phyloP scores from a whole-genome alignment of 257 asterid species.

The Forsythia suspensa region DNA sequence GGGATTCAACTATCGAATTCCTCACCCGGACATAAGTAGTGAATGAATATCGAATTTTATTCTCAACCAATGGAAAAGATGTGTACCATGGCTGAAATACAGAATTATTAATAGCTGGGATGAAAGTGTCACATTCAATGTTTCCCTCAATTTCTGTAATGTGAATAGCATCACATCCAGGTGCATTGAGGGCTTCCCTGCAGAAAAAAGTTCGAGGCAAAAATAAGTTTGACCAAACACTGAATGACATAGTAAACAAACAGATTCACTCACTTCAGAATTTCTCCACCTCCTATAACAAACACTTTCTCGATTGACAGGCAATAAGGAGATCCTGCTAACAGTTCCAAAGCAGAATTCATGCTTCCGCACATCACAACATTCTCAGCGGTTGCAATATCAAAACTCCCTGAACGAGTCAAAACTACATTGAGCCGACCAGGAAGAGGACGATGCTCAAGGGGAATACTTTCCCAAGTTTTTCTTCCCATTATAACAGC shows the following conservation, averaged over 20 bases:
- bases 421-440: conserved; percentile 92
- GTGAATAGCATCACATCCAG: conserved; percentile 85
- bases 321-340: conserved; percentile 72
- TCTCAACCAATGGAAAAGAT: conserved; percentile 67
- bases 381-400: conserved; percentile 55
- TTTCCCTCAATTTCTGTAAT: conserved; percentile 66
- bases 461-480: conserved; percentile 98
- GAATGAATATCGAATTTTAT: conserved; percentile 56
- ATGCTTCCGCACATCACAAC: conserved; percentile 71
- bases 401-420: conserved; percentile 67
- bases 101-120: conserved; percentile 71
- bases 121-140: conserved; percentile 79
- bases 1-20: conserved; percentile 20
- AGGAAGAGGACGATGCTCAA: conserved; percentile 73
- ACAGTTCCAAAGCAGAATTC: conserved; percentile 61
- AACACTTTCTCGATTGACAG: conserved; percentile 74
- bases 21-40: conserved; percentile 70
- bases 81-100: conserved; percentile 88
- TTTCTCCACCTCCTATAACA: conserved; percentile 94
- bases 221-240: not conserved
- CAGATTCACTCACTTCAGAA: conserved; percentile 54
- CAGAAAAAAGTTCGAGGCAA: conserved; percentile 14
- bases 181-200: conserved; percentile 89
- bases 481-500: conserved; percentile 97
- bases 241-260: not conserved